Evolutionary conservation across 345 rosid species (phyloP).

Genomic region (Salix suchowensis): DNA sequence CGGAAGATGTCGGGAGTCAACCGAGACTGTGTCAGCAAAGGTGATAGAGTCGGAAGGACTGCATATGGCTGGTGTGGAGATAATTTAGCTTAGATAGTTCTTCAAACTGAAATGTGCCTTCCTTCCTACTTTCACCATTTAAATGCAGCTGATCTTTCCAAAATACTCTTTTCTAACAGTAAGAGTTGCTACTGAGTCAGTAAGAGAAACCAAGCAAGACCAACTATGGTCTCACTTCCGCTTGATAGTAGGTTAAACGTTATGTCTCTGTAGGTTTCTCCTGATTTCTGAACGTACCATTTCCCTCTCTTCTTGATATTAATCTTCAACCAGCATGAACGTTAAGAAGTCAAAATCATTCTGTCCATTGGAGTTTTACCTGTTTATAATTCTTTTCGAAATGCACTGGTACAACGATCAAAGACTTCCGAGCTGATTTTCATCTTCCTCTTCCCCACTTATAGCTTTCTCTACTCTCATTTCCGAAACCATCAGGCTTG

Average conservation of each 20-base stretch:
- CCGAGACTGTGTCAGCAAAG: conserved; percentile 4
- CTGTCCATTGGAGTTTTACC: not conserved
- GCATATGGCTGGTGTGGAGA: conserved; percentile 17
- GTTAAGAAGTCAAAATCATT: not conserved
- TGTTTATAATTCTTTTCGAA: too few species aligned
- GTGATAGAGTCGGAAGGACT: conserved; percentile 17
- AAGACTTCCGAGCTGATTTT: too few species aligned
- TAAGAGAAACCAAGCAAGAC: conserved; percentile 8
- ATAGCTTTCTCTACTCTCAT: too few species aligned
- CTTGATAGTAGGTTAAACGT: not conserved
- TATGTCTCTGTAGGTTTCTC: conserved; percentile 1
- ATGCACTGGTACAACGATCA: too few species aligned
- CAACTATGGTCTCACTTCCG: not conserved
- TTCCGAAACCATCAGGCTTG: too few species aligned
- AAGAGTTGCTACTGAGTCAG: not conserved
- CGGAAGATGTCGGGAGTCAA: conserved; percentile 16
- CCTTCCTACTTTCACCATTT: not conserved
- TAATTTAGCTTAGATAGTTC: conserved; percentile 12
- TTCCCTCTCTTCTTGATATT: not conserved
- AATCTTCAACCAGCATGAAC: not conserved
- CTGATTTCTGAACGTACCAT: not conserved
- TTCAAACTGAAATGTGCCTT: not conserved
- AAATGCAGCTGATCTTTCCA: too few species aligned
- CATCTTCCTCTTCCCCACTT: too few species aligned
- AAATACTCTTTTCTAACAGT: not conserved